phyloP scores from a whole-genome alignment of 2,329 filamentous ascomycete genomes.

The Fusarium multiceps region DNA sequence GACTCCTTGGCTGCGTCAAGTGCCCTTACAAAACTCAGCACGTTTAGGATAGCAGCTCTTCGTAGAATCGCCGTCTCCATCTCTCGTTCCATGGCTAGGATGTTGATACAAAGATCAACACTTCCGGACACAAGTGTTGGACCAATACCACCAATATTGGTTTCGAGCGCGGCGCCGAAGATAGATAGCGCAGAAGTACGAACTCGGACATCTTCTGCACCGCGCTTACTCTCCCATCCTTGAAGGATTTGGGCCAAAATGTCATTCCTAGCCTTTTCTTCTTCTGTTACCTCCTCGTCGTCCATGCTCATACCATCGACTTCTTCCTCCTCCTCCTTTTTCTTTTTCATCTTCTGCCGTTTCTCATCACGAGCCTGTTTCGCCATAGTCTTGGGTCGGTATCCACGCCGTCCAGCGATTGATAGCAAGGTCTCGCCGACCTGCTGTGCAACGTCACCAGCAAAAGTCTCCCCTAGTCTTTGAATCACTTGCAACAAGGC shows the following conservation, averaged over 20 bases:
- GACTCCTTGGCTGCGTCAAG: constrained; percentile 65
- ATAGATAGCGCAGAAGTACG: constrained; percentile 76
- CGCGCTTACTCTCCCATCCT: constrained; percentile 74
- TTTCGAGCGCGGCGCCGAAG: constrained; percentile 69
- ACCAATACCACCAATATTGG: constrained; percentile 67
- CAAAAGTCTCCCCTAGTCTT: constrained; percentile 66
- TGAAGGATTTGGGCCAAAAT: constrained; percentile 69
- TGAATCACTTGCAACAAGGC: constrained; percentile 73
- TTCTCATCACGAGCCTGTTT: constrained; percentile 65
- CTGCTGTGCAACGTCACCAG: constrained; percentile 62
- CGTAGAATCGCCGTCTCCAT: constrained; percentile 72
- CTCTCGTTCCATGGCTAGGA: constrained; percentile 71
- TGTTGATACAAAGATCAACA: constrained; percentile 71
- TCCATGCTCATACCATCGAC: constrained; percentile 58
- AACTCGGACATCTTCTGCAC: constrained; percentile 76
- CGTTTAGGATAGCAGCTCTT: constrained; percentile 71
- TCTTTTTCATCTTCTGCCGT: constrained; percentile 59
- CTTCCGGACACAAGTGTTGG: constrained; percentile 63
- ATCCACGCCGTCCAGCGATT: constrained; percentile 71
- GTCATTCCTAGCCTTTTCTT: constrained; percentile 60
- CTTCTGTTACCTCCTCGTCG: constrained; percentile 60
- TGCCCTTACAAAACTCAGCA: constrained; percentile 71
- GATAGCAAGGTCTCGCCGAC: constrained; percentile 70
- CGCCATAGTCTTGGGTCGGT: constrained; percentile 68
- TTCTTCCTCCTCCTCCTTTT: constrained; percentile 58